A percentile compares a stretch with the other conserved stretches of the same genome.
Evolutionary conservation across 768 basidiomycete species (phyloP).

Genomic region (Auricularia heimuer): DNA sequence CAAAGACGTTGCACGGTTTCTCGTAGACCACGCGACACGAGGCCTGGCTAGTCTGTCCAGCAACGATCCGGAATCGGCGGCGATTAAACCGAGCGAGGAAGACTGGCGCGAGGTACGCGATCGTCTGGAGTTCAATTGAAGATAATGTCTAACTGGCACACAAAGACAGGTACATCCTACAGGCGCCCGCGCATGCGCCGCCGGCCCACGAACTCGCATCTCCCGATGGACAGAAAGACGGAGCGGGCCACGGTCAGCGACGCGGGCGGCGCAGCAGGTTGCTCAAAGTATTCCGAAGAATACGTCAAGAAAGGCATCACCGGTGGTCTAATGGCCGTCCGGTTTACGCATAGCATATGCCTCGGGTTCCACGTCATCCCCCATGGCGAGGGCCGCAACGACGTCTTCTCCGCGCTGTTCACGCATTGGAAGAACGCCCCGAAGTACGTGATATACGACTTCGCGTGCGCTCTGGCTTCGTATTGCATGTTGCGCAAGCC

Average conservation of each 20-base stretch:
- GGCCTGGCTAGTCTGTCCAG: background rate
- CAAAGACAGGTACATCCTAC: background rate
- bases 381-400: constrained; percentile 26
- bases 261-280: background rate
- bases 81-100: background rate
- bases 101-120: background rate
- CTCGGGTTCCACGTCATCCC: constrained; percentile 17
- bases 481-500: constrained; percentile 23
- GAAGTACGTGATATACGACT: constrained; percentile 22
- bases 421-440: constrained; percentile 24
- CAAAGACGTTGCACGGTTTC: background rate
- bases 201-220: background rate
- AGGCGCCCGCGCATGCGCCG: background rate
- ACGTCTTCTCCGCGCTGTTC: constrained; percentile 30
- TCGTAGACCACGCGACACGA: background rate
- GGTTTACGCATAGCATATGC: background rate
- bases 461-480: constrained; percentile 24
- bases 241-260: background rate
- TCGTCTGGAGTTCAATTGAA: background rate
- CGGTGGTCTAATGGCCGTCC: background rate
- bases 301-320: background rate
- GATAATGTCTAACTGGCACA: background rate
- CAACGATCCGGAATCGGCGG: background rate
- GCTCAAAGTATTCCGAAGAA: background rate
- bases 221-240: background rate